Conservation (phyloP, 179 eudicot genomes). For the Vitellaria paradoxa region DNA sequence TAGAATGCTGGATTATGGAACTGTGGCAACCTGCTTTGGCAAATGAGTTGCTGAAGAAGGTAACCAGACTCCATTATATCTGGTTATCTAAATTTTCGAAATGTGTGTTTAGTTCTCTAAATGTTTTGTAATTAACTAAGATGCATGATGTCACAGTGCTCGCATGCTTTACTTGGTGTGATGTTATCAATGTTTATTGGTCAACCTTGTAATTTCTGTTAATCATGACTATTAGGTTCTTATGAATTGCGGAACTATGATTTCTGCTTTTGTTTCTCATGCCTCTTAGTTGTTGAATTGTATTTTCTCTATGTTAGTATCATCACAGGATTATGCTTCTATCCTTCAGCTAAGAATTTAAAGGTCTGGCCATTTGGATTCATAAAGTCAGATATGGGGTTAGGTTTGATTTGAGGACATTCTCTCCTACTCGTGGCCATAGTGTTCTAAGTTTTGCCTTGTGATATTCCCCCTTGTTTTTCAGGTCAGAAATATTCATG, state of each 20-base stretch:
- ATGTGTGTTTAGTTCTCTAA: slow-evolving; percentile 2
- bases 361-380: not conserved
- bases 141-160: slow-evolving; percentile 14
- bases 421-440: too few species aligned
- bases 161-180: not conserved
- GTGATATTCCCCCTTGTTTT: not conserved
- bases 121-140: slow-evolving; percentile 1
- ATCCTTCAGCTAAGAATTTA: not conserved
- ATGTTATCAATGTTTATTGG: not conserved
- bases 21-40: not conserved
- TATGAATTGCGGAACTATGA: not conserved
- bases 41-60: slow-evolving; percentile 14
- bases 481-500: not conserved
- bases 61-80: slow-evolving; percentile 19
- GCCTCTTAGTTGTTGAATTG: not conserved
- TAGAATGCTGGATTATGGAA: not conserved
- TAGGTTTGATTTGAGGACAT: not conserved
- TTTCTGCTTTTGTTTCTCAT: not conserved
- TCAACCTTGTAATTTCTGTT: not conserved
- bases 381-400: not conserved
- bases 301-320: not conserved
- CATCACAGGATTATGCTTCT: not conserved
- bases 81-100: slow-evolving; percentile 9
- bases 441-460: not conserved
- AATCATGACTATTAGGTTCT: not conserved